phyloP scores from a whole-genome alignment of 2,329 filamentous ascomycete species.

The Davidsoniella virescens region DNA sequence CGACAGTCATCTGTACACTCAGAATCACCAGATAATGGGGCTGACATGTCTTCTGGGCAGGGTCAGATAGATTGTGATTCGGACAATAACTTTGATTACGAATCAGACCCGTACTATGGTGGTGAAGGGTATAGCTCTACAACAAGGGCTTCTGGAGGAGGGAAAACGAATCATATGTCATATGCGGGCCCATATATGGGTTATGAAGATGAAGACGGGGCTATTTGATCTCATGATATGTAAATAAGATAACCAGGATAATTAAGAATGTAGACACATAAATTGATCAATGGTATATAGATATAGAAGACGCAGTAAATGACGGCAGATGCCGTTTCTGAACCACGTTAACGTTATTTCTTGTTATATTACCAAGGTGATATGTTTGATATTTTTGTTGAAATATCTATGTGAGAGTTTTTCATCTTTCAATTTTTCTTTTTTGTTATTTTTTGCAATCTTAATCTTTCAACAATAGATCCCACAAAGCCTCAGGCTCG shows the following conservation, averaged over 20 bases:
- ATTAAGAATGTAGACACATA: neutral
- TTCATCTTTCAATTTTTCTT: neutral
- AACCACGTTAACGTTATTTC: no score
- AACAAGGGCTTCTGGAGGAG: neutral
- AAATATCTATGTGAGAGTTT: neutral
- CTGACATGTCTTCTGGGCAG: no score
- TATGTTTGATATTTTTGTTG: neutral
- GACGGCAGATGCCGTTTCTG: no score
- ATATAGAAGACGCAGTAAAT: no score
- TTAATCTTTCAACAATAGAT: constrained; percentile 30
- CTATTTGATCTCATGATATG: neutral
- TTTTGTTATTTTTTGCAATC: neutral
- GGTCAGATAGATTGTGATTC: no score
- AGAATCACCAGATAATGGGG: no score
- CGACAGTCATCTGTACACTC: no score
- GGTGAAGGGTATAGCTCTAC: no score
- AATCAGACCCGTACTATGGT: no score
- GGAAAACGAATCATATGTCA: neutral
- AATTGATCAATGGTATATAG: no score
- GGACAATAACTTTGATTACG: no score
- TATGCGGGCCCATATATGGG: neutral
- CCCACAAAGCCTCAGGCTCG: constrained; percentile 56
- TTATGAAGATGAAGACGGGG: constrained; percentile 7
- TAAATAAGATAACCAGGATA: neutral
- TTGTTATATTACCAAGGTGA: no score